Percentiles rank a stretch among this genome's conserved stretches.
Evolutionary conservation across 495 filamentous ascomycete genomes (phyloP).

Genomic region (Podospora pseudocomata): DNA sequence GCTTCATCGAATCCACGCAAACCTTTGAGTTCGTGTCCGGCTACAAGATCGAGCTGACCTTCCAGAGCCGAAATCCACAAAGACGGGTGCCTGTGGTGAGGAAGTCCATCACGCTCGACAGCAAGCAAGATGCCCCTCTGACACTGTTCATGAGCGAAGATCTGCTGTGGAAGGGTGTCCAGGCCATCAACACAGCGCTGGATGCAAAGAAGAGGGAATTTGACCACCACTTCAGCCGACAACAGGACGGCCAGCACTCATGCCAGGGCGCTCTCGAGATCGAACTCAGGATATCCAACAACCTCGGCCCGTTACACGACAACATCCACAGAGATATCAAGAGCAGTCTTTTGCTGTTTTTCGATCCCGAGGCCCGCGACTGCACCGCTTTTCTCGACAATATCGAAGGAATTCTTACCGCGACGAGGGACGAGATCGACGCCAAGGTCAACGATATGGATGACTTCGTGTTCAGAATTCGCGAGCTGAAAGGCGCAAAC

Average conservation of each 20-base stretch:
- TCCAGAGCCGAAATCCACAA: constrained; percentile 37
- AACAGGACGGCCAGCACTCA: constrained; percentile 32
- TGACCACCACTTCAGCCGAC: constrained; percentile 25
- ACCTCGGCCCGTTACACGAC: constrained; percentile 38
- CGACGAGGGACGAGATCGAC: constrained; percentile 33
- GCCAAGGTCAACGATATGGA: constrained; percentile 32
- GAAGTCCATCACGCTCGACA: constrained; percentile 34
- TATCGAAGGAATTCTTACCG: constrained; percentile 28
- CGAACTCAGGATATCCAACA: constrained; percentile 39
- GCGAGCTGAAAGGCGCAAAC: constrained; percentile 38
- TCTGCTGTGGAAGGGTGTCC: constrained; percentile 36
- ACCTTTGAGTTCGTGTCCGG: constrained; percentile 42
- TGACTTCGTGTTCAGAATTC: constrained; percentile 42
- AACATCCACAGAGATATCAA: constrained; percentile 35
- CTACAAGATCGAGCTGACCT: constrained; percentile 40
- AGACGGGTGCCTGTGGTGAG: constrained; percentile 30
- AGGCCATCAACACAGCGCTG: constrained; percentile 36
- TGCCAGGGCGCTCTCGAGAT: constrained; percentile 38
- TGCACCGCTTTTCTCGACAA: constrained; percentile 37
- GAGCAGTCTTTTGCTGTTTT: constrained; percentile 40
- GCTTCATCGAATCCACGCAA: constrained; percentile 42
- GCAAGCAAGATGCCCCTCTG: constrained; percentile 40
- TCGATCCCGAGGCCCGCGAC: constrained; percentile 31
- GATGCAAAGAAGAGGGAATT: constrained; percentile 36
- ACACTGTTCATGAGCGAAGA: constrained; percentile 39